These are phyloP conservation scores for Xylariales sp. DNA, from an alignment of 2,329 filamentous ascomycete species.

Conservation along the genomic window DNA sequence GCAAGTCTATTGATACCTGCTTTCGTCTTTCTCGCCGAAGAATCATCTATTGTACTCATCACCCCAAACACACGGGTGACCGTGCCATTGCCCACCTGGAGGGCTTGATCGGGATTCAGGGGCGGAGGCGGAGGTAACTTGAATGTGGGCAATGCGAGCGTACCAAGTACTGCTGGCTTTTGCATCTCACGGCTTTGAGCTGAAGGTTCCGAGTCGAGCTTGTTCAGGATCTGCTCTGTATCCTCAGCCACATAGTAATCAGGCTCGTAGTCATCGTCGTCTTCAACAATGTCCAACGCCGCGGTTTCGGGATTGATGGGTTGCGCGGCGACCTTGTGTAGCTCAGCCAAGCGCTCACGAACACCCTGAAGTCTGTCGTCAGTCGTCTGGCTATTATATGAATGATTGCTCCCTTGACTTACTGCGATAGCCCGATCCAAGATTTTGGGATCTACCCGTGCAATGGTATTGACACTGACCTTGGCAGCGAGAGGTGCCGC, in stretches of 20 bases:
- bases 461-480: conserved; percentile 76
- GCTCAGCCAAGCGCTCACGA: conserved; percentile 41
- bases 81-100: conserved; percentile 69
- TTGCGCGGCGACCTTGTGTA: conserved; percentile 39
- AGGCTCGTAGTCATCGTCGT: conserved; percentile 91
- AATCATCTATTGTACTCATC: conserved; percentile 68
- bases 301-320: conserved; percentile 54
- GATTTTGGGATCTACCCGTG: conserved; percentile 62
- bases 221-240: conserved; percentile 72
- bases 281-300: conserved; percentile 60
- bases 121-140: conserved; percentile 72
- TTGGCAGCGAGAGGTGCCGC: conserved; percentile 71
- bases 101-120: conserved; percentile 65
- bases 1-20: conserved; percentile 79
- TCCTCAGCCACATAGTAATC: conserved; percentile 76
- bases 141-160: conserved; percentile 70
- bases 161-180: conserved; percentile 42
- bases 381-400: neutral
- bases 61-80: conserved; percentile 74
- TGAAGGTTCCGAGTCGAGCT: conserved; percentile 65
- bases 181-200: conserved; percentile 41
- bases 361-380: conserved; percentile 36
- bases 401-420: conserved; percentile 32
- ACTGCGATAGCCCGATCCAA: conserved; percentile 71
- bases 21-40: conserved; percentile 55